These are phyloP conservation scores for Psilocybe tampanensis DNA, from an alignment of 768 basidiomycete genomes.

Conservation along the genomic window DNA sequence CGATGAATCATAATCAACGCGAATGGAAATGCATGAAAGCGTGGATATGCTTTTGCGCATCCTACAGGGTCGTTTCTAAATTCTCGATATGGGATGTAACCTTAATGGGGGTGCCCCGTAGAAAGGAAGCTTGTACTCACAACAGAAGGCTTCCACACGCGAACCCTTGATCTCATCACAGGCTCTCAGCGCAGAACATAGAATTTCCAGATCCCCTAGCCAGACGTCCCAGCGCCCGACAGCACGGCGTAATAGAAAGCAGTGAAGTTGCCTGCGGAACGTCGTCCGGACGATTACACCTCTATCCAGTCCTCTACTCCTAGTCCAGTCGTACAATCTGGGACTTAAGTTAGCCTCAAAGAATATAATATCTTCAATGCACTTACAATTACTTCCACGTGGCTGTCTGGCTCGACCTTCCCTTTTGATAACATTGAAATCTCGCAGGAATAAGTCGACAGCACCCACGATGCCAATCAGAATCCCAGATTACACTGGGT, in stretches of 20 bases:
- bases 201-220: constrained; percentile 33
- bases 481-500: constrained; percentile 30
- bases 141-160: constrained; percentile 20
- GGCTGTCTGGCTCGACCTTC: constrained; percentile 16
- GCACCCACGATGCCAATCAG: constrained; percentile 23
- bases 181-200: constrained; percentile 21
- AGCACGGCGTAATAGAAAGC: constrained; percentile 31
- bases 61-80: constrained; percentile 25
- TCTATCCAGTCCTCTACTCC: not conserved
- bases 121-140: constrained; percentile 27
- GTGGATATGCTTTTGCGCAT: constrained; percentile 26
- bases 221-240: constrained; percentile 19
- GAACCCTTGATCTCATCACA: constrained; percentile 28
- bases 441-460: constrained; percentile 9
- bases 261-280: constrained; percentile 10
- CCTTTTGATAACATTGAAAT: constrained; percentile 10
- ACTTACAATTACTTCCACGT: constrained; percentile 26
- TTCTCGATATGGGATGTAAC: constrained; percentile 28
- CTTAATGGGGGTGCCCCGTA: constrained; percentile 25
- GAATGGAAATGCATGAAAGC: constrained; percentile 28
- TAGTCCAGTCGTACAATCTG: not conserved
- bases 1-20: constrained; percentile 32
- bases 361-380: constrained; percentile 9
- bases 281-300: constrained; percentile 6
- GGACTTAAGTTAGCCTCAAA: constrained; percentile 17